These are phyloP conservation scores for Botrytis deweyae DNA, from an alignment of 2,329 filamentous ascomycete species.

Conservation along the genomic window DNA sequence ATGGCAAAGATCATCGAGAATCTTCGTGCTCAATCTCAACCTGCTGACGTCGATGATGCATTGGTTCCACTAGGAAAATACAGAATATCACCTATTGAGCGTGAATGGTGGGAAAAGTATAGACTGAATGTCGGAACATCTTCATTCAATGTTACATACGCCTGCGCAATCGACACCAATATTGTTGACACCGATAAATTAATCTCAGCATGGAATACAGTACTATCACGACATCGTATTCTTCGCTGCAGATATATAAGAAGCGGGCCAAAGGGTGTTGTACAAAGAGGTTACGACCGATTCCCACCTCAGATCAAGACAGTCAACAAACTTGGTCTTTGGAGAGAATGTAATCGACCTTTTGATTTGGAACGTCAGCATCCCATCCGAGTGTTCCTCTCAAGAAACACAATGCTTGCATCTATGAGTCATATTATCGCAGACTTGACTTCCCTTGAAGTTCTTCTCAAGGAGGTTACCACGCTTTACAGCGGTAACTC, in stretches of 20 bases:
- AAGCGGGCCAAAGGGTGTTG: neutral
- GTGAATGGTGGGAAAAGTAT: constrained; percentile 23
- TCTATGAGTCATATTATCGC: constrained; percentile 40
- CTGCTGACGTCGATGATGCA: neutral
- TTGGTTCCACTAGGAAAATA: constrained; percentile 6
- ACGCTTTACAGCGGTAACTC: constrained; percentile 27
- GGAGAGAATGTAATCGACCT: constrained; percentile 28
- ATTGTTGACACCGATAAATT: constrained; percentile 29
- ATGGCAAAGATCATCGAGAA: constrained; percentile 14
- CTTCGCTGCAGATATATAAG: constrained; percentile 23
- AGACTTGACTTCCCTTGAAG: constrained; percentile 38
- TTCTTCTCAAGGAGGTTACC: constrained; percentile 36
- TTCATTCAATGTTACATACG: constrained; percentile 37
- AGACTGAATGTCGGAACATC: constrained; percentile 23
- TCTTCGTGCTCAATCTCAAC: neutral
- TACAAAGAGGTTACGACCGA: constrained; percentile 12
- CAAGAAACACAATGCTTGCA: constrained; percentile 31
- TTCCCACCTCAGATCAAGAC: constrained; percentile 19
- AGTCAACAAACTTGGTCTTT: constrained; percentile 21
- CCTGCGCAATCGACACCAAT: constrained; percentile 14
- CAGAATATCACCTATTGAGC: constrained; percentile 21
- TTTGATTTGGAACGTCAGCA: constrained; percentile 33
- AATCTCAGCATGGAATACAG: constrained; percentile 30
- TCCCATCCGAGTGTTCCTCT: constrained; percentile 37
- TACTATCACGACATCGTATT: constrained; percentile 23